Base-by-base conservation (phyloP, 2,329 filamentous ascomycete species). In the Talaromyces rugulosus region DNA sequence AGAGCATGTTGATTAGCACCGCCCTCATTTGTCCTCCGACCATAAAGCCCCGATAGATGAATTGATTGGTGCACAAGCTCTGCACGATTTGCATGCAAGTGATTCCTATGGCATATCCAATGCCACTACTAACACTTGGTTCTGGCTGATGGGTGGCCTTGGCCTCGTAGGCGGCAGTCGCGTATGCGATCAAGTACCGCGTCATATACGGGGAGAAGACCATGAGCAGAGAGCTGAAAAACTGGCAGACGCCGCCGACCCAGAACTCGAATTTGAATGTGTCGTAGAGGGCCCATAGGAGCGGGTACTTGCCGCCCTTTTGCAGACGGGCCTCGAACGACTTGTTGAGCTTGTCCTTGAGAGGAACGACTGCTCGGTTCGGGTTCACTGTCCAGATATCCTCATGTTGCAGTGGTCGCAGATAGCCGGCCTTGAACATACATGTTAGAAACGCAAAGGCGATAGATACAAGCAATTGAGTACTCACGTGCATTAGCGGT, bases 361-460 rank as follows among this genome's bases (percentile, higher is more conserved):
- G 80, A 11, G 86, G 79, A 65, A 91, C 87, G 52, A 91, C 87
- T 16, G 86, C 84, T 63, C 95, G 84, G 63, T 90, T 80, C 0
- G 93, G 93, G 66, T 97, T 97, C 67, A 98, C 90, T 0, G 82
- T 79, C 89, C 92, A 98, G 62, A 99, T 87, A 73, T 99, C 95
- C 67, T 90, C 90, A 60, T 88, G 78, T 70, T 96, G 89, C 2
- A 99, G 83, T 2, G 88, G 86, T 14, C 95, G 88, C 71, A 91
- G 88, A 76, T 97, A 98, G 40, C 95, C 95, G 44, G 87, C 85
- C 87, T 91, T 67, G 28, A 3, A 27, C 14, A n/a, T 27, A 23
- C 4, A 27, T 28, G 60, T 70, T 3, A 47, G 40, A 33, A 7
- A 42, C 28, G 44, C 11, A 36, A 55, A 7, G 6, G 14, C 23